A percentile compares a stretch with the other conserved stretches of the same genome.
These are phyloP conservation scores for Chaetomium globosum DNA, from an alignment of 2,329 filamentous ascomycete species.

Conservation along the genomic window DNA sequence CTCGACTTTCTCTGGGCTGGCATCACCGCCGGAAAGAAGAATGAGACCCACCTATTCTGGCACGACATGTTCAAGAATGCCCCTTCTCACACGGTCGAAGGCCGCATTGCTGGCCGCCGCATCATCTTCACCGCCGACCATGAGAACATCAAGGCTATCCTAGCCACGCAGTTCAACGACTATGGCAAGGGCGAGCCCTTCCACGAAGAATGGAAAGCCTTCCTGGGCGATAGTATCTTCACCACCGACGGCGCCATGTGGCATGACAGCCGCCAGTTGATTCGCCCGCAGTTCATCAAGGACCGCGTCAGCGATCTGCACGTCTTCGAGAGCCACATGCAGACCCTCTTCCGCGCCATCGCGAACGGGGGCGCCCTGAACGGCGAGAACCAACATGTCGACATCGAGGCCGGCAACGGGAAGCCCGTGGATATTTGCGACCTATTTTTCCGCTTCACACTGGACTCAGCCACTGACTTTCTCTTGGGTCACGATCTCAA, in stretches of 20 bases:
- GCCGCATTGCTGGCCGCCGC: slow-evolving; percentile 57
- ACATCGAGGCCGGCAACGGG: slow-evolving; percentile 63
- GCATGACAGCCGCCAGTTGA: slow-evolving; percentile 78
- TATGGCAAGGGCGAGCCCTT: slow-evolving; percentile 81
- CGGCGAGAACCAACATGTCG: slow-evolving; percentile 65
- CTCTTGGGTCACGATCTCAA: slow-evolving; percentile 76
- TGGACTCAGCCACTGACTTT: slow-evolving; percentile 87
- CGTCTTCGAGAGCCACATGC: slow-evolving; percentile 77
- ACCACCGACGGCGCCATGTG: slow-evolving; percentile 77
- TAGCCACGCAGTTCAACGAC: slow-evolving; percentile 84
- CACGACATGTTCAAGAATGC: slow-evolving; percentile 50
- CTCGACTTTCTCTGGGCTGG: slow-evolving; percentile 65
- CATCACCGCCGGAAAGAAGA: slow-evolving; percentile 53
- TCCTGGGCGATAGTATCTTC: slow-evolving; percentile 76
- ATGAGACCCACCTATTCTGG: slow-evolving; percentile 68
- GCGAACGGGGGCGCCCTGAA: slow-evolving; percentile 59
- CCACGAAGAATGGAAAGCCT: slow-evolving; percentile 73
- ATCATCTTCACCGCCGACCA: slow-evolving; percentile 77
- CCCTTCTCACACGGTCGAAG: slow-evolving; percentile 62
- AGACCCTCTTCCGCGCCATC: slow-evolving; percentile 71
- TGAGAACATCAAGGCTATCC: slow-evolving; percentile 86
- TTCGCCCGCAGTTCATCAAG: slow-evolving; percentile 84
- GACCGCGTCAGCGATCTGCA: slow-evolving; percentile 81
- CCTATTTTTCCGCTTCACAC: slow-evolving; percentile 80
- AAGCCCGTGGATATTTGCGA: slow-evolving; percentile 70